Base-by-base conservation (phyloP, 2,329 filamentous ascomycete species). In the Juglanconis juglandina region DNA sequence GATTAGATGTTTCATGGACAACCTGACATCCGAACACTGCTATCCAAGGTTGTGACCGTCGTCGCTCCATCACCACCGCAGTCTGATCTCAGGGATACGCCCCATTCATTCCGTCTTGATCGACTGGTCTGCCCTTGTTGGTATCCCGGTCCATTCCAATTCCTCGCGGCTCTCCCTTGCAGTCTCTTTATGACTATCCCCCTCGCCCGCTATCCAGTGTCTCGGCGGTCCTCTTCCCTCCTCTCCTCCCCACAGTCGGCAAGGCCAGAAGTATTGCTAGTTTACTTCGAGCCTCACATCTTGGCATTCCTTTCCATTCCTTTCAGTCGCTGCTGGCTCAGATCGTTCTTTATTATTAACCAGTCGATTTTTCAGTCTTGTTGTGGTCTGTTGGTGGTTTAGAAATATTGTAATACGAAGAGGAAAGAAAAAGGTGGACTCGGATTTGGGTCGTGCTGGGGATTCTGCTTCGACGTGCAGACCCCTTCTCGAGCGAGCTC, bases 311-410 rank as follows among this genome's bases (percentile, higher is more conserved):
- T 69, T 72, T 75, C 73, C 70, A 72, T 77, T 78, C 73, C 70
- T 72, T 77, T 78, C 72, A 70, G 69, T 76, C 72, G 73, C 83
- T 85, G 83, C 84, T 86, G 82, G 83, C 76, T 85, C 82, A 85
- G 82, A 82, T 77, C 75, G 68, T 73, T 80, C 76, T 74, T 24
- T 24, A 24, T 77, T 80, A 76, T 71, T 70, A 65, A 63, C 67
- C 69, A 66, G 58, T 64, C 65, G 64, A 66, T 66, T 67, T 70
- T 70, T 64, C 67, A 68, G 47, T 52, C 33, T 52, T 63, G 64
- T 68, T 71, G n/a, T 65, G 65, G 60, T 61, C 56, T 50, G 49
- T 62, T 60, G 32, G 57, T 60, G 46, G 44, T 50, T 48, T 61
- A 61, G 30, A 51, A 51, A 49, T 46, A 67, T 66, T 68, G 65